phyloP scores from a whole-genome alignment of 192 early-diverging fungal species.

The Podila verticillata region DNA sequence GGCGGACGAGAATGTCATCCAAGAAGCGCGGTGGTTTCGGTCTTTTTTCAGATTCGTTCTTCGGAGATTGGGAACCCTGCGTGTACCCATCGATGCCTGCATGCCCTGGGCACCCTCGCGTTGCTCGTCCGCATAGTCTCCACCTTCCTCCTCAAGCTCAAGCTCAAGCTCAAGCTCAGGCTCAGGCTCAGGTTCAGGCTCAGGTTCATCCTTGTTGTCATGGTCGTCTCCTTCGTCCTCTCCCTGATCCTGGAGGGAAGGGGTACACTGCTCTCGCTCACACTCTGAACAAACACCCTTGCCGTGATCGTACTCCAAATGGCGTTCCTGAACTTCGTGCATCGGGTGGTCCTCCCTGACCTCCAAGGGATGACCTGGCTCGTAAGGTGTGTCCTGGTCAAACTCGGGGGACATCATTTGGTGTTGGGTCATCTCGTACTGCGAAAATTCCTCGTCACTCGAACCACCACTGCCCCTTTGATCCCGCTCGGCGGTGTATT shows the following conservation, averaged over 20 bases:
- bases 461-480: conserved; percentile 15
- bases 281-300: neutral
- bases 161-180: neutral
- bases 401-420: neutral
- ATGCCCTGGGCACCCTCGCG: neutral
- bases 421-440: neutral
- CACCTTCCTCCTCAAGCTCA: neutral
- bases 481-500: neutral
- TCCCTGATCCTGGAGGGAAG: neutral
- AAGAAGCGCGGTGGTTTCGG: conserved; percentile 20
- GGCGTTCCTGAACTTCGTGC: neutral
- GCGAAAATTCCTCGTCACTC: conserved; percentile 22
- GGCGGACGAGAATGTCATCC: conserved; percentile 43
- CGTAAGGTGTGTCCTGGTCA: neutral
- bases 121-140: neutral
- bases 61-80: conserved; percentile 8
- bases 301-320: neutral
- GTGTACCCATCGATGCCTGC: neutral
- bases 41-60: conserved; percentile 13
- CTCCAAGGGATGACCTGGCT: neutral
- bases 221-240: neutral
- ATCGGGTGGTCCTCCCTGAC: neutral
- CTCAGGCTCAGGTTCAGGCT: too few relatives aligned
- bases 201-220: too few relatives aligned
- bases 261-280: conserved; percentile 1